Evolutionary conservation across 257 asterid species (phyloP).

Genomic region (Solanum virginianum): DNA sequence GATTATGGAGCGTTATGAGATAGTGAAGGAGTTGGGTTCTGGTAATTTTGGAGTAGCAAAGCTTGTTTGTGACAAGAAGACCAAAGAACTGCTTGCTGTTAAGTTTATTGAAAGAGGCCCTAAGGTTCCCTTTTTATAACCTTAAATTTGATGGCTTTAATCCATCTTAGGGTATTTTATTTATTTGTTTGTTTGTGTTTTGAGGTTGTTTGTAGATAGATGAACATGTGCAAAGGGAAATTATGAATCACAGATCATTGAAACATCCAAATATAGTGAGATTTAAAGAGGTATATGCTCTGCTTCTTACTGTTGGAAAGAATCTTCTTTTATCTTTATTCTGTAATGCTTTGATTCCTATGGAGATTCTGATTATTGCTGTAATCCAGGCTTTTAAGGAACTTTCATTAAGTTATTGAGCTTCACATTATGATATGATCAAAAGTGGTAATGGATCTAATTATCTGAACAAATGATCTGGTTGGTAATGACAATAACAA

Average conservation of each 20-base stretch:
- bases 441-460: not conserved
- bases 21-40: constrained; percentile 45
- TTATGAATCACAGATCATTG: constrained; percentile 36
- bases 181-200: not conserved
- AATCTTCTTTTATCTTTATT: not conserved
- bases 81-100: constrained; percentile 22
- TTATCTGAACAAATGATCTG: not conserved
- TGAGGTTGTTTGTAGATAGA: constrained; percentile 19
- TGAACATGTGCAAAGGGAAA: constrained; percentile 35
- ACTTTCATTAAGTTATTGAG: not conserved
- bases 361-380: not conserved
- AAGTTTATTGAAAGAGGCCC: constrained; percentile 31
- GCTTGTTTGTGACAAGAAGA: constrained; percentile 34
- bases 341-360: not conserved
- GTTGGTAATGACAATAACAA: not conserved
- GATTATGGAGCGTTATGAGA: constrained; percentile 49
- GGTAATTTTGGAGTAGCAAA: constrained; percentile 80
- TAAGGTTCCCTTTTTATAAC: constrained; percentile 5
- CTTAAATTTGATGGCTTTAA: not conserved
- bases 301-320: not conserved
- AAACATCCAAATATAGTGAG: constrained; percentile 35
- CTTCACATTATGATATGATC: not conserved
- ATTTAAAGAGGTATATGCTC: constrained; percentile 23
- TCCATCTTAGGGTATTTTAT: not conserved
- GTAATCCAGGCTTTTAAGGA: not conserved